These are phyloP conservation scores for Pleomassaria siparia DNA, from an alignment of 2,329 filamentous ascomycete species.

Conservation along the genomic window DNA sequence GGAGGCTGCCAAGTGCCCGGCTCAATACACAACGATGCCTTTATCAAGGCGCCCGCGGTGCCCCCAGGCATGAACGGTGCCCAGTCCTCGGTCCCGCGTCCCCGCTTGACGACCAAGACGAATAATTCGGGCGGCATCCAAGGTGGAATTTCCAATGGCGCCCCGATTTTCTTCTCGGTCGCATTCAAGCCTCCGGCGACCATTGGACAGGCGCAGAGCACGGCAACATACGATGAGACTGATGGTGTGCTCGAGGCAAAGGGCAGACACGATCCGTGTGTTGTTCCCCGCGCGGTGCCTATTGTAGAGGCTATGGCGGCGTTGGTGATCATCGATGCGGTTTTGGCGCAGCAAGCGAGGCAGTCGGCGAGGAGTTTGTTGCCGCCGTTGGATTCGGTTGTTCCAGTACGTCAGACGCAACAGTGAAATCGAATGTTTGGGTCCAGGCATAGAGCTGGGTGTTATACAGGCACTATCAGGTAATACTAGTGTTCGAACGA, in stretches of 20 bases:
- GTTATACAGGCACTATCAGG: no score
- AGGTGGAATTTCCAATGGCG: conserved; percentile 92
- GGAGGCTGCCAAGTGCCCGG: conserved; percentile 82
- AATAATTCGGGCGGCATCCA: conserved; percentile 96
- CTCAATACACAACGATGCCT: conserved; percentile 89
- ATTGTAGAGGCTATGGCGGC: conserved; percentile 93
- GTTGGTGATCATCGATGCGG: conserved; percentile 81
- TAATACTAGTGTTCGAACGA: no score
- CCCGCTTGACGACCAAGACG: conserved; percentile 79
- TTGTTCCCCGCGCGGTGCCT: conserved; percentile 83
- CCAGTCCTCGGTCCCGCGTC: conserved; percentile 41
- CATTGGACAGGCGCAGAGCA: conserved; percentile 85
- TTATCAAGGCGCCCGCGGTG: conserved; percentile 61
- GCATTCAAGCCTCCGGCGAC: conserved; percentile 95
- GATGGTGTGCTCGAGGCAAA: conserved; percentile 83
- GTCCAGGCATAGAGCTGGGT: not conserved
- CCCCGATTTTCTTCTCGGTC: conserved; percentile 90
- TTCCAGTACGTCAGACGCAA: conserved; percentile 30
- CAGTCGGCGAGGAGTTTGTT: conserved; percentile 40
- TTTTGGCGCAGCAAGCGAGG: conserved; percentile 76
- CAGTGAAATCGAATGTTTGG: not conserved
- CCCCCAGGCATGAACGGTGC: conserved; percentile 51
- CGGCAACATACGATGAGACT: conserved; percentile 74
- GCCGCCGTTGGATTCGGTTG: conserved; percentile 41
- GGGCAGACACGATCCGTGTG: conserved; percentile 91